Evolutionary conservation across 2,329 filamentous ascomycete species (phyloP).

Genomic region (Penicillium sp.): DNA sequence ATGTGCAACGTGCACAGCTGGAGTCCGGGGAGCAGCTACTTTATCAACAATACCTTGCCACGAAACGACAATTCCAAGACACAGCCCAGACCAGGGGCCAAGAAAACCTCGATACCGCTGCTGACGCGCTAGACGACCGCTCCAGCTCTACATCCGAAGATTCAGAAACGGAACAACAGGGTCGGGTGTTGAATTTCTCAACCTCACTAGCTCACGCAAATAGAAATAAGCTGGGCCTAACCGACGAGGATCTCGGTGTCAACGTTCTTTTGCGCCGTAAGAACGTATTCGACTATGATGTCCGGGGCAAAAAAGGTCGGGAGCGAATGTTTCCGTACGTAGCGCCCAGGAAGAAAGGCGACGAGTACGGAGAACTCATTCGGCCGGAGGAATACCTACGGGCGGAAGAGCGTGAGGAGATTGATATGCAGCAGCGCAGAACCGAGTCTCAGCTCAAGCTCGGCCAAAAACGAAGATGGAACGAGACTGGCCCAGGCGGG

Average conservation of each 20-base stretch:
- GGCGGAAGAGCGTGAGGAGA: constrained; percentile 85
- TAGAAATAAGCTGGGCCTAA: constrained; percentile 83
- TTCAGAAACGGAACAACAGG: constrained; percentile 87
- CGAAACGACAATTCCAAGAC: constrained; percentile 83
- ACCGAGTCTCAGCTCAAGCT: constrained; percentile 65
- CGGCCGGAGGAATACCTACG: constrained; percentile 91
- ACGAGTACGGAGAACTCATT: constrained; percentile 94
- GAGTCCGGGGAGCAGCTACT: constrained; percentile 76
- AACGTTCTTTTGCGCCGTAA: constrained; percentile 89
- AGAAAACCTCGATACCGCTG: constrained; percentile 73
- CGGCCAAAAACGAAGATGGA: constrained; percentile 94
- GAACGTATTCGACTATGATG: constrained; percentile 90
- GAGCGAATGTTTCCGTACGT: constrained; percentile 92
- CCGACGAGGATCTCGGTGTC: constrained; percentile 87
- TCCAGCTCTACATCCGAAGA: constrained; percentile 89
- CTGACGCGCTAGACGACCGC: constrained; percentile 73
- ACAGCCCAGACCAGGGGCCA: constrained; percentile 74
- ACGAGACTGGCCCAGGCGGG: constrained; percentile 63
- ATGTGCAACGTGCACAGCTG: constrained; percentile 68
- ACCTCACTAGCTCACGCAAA: constrained; percentile 82
- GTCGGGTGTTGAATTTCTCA: constrained; percentile 86
- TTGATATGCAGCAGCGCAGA: constrained; percentile 66
- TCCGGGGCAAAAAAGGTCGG: constrained; percentile 86
- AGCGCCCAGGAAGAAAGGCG: constrained; percentile 75
- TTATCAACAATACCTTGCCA: constrained; percentile 92